phyloP scores from a whole-genome alignment of 2,329 filamentous ascomycete species.

The Aureobasidium sp. region DNA sequence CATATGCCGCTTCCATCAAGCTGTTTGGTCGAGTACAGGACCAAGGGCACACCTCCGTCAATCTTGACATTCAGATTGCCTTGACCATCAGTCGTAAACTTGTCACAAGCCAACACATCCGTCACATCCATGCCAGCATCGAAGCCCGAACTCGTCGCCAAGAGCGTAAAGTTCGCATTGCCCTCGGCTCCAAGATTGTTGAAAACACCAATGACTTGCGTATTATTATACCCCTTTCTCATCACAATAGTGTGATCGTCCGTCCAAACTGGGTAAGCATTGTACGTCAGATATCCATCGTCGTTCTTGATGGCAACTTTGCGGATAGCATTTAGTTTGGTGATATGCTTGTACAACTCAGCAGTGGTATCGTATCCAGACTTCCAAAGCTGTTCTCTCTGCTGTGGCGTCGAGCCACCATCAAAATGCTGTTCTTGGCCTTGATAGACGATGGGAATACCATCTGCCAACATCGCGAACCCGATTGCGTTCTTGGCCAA shows the following conservation, averaged over 20 bases:
- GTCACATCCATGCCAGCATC: conserved; percentile 20
- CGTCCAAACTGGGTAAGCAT: conserved; percentile 38
- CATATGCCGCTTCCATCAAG: conserved; percentile 21
- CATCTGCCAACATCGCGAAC: conserved; percentile 34
- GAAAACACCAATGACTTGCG: conserved; percentile 39
- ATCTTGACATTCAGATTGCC: conserved; percentile 41
- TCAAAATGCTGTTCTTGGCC: conserved; percentile 38
- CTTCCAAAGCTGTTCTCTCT: conserved; percentile 35
- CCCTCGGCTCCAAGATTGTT: conserved; percentile 33
- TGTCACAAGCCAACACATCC: conserved; percentile 41
- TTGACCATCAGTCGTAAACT: conserved; percentile 35
- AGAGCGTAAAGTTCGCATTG: not conserved
- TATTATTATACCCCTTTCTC: conserved; percentile 35
- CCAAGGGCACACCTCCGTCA: conserved; percentile 36
- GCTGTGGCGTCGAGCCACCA: conserved; percentile 28
- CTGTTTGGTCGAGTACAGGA: conserved; percentile 33
- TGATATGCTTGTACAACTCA: conserved; percentile 34
- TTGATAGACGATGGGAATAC: conserved; percentile 37
- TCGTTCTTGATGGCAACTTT: conserved; percentile 35
- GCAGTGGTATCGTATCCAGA: conserved; percentile 33
- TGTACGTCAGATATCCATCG: conserved; percentile 34
- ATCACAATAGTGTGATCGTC: conserved; percentile 39
- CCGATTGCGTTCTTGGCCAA: conserved; percentile 34
- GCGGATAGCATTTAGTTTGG: conserved; percentile 37
- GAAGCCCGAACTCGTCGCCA: conserved; percentile 23